These are phyloP conservation scores for Xerocomus spinulosus DNA, from an alignment of 768 basidiomycete species.

Conservation along the genomic window DNA sequence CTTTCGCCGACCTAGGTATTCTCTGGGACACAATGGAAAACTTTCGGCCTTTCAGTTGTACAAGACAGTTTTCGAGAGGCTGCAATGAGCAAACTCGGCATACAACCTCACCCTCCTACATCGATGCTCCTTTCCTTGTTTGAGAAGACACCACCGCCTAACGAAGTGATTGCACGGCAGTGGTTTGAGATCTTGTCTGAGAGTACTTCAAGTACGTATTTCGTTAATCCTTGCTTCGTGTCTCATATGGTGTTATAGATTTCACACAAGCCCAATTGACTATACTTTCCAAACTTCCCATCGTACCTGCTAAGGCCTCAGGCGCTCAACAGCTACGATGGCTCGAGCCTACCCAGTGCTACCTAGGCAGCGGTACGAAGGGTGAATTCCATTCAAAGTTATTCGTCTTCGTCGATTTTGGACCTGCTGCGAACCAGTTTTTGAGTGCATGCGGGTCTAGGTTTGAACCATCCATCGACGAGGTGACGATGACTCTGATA, in stretches of 20 bases:
- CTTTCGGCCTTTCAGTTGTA: conserved; percentile 73
- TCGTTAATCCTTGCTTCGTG: background rate
- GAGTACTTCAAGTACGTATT: conserved; percentile 51
- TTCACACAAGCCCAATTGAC: conserved; percentile 55
- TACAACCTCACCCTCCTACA: conserved; percentile 66
- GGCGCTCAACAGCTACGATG: conserved; percentile 35
- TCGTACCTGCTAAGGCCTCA: conserved; percentile 58
- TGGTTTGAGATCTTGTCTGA: conserved; percentile 70
- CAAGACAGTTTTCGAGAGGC: conserved; percentile 49
- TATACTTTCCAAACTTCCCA: conserved; percentile 49
- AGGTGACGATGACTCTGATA: conserved; percentile 67
- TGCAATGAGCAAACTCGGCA: conserved; percentile 57
- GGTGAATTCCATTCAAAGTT: conserved; percentile 71
- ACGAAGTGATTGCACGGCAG: conserved; percentile 47
- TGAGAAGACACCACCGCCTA: conserved; percentile 53
- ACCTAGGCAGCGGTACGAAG: conserved; percentile 50
- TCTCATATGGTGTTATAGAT: conserved; percentile 35
- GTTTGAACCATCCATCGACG: conserved; percentile 81
- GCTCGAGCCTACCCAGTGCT: conserved; percentile 64
- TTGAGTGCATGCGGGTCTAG: conserved; percentile 83
- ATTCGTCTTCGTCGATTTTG: conserved; percentile 89
- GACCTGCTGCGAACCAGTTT: conserved; percentile 75
- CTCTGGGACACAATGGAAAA: conserved; percentile 58
- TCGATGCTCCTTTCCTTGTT: conserved; percentile 55
- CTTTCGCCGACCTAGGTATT: conserved; percentile 52